Percentiles rank a stretch among this genome's conserved stretches.
phyloP scores from a whole-genome alignment of 768 basidiomycete species.

The Mycena epipterygia region DNA sequence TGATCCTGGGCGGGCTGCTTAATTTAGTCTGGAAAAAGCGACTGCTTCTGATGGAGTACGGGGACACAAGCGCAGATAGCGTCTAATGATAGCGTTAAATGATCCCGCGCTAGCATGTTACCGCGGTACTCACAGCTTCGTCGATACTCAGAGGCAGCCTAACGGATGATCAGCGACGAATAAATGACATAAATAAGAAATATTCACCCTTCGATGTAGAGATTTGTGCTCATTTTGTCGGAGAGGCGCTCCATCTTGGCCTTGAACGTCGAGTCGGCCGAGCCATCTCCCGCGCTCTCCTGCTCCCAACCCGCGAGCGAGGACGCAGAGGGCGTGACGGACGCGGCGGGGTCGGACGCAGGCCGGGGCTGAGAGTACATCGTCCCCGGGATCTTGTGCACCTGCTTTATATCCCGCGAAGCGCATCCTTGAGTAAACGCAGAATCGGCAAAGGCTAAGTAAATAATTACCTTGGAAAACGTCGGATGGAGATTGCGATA shows the following conservation, averaged over 20 bases:
- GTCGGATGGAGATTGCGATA: constrained; percentile 88
- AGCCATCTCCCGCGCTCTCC: constrained; percentile 31
- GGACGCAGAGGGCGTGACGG: constrained; percentile 33
- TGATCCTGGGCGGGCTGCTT: constrained; percentile 82
- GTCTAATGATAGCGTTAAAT: constrained; percentile 55
- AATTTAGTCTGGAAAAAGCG: constrained; percentile 86
- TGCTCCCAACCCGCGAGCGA: constrained; percentile 40
- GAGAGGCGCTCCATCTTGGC: constrained; percentile 82
- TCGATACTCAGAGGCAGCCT: constrained; percentile 81
- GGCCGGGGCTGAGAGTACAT: constrained; percentile 61
- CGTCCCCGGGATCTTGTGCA: constrained; percentile 89
- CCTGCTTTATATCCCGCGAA: constrained; percentile 50
- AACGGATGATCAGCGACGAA: background rate
- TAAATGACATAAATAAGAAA: background rate
- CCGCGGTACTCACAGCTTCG: constrained; percentile 63
- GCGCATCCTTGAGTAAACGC: background rate
- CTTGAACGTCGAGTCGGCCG: constrained; percentile 69
- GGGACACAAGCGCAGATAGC: constrained; percentile 74
- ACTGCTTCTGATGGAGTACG: constrained; percentile 80
- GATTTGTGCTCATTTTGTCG: constrained; percentile 77
- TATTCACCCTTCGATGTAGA: constrained; percentile 83
- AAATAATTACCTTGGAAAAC: constrained; percentile 71
- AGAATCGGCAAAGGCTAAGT: background rate
- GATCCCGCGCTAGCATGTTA: no score
- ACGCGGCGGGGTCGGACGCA: constrained; percentile 36